Conservation (phyloP, 2,329 filamentous ascomycete genomes). For the Fusarium torulosum region DNA sequence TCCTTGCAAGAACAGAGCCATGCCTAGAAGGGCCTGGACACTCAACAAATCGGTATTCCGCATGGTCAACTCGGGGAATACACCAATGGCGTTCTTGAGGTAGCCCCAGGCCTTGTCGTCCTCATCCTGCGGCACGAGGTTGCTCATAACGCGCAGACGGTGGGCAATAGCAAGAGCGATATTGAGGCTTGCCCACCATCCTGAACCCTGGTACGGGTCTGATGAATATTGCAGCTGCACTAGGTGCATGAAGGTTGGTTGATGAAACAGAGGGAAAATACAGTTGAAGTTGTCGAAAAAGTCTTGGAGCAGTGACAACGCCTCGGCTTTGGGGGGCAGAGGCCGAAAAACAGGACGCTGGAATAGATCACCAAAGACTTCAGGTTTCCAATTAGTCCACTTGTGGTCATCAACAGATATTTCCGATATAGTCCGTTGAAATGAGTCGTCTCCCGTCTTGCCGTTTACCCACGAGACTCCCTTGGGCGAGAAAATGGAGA, state of each 20-base stretch:
- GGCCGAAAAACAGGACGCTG: slow-evolving; percentile 84
- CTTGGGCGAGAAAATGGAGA: slow-evolving; percentile 98
- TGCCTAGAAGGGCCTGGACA: slow-evolving; percentile 92
- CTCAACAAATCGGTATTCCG: slow-evolving; percentile 95
- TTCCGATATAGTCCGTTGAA: slow-evolving; percentile 93
- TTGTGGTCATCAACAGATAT: slow-evolving; percentile 94
- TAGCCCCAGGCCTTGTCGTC: slow-evolving; percentile 96
- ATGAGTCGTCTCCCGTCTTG: slow-evolving; percentile 95
- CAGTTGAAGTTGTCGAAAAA: slow-evolving; percentile 99
- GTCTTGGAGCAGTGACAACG: slow-evolving; percentile 87
- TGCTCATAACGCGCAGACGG: slow-evolving; percentile 93
- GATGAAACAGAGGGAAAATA: slow-evolving; percentile 97
- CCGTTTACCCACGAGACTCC: slow-evolving; percentile 99
- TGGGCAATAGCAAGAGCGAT: slow-evolving; percentile 94
- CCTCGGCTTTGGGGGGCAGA: slow-evolving; percentile 87
- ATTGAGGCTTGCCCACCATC: slow-evolving; percentile 99
- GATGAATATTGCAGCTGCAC: slow-evolving; percentile 93
- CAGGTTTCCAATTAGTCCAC: slow-evolving; percentile 98
- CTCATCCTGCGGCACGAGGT: slow-evolving; percentile 88
- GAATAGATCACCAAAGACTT: slow-evolving; percentile 95
- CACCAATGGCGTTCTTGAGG: slow-evolving; percentile 95
- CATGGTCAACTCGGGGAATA: slow-evolving; percentile 93
- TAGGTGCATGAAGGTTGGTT: slow-evolving; percentile 97
- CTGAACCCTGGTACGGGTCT: slow-evolving; percentile 93
- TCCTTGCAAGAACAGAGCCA: slow-evolving; percentile 94